These are phyloP conservation scores for Gliomastix tumulicola DNA, from an alignment of 2,329 filamentous ascomycete species.

Conservation along the genomic window DNA sequence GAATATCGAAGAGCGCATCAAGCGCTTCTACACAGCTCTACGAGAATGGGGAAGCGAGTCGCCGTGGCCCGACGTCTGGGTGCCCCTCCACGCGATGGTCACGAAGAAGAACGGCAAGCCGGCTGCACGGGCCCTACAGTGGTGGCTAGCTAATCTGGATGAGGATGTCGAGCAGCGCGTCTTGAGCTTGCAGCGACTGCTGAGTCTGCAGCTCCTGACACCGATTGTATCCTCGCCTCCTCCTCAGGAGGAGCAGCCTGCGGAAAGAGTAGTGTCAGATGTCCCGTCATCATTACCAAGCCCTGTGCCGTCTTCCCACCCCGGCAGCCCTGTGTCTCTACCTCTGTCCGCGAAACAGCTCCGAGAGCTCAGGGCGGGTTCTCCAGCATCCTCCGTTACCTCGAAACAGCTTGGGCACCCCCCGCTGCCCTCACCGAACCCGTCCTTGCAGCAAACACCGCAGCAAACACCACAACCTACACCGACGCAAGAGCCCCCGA, in stretches of 20 bases:
- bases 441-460: too few relatives aligned
- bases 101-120: slow-evolving; percentile 2
- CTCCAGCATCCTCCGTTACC: too few relatives aligned
- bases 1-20: slow-evolving; percentile 30
- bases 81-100: slow-evolving; percentile 35
- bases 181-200: slow-evolving; percentile 29
- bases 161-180: slow-evolving; percentile 35
- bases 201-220: slow-evolving; percentile 13
- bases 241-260: not conserved
- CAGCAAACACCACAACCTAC: too few relatives aligned
- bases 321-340: too few relatives aligned
- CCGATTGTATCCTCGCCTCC: not conserved
- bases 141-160: slow-evolving; percentile 47
- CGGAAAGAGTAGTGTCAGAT: too few relatives aligned
- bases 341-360: too few relatives aligned
- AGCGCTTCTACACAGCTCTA: slow-evolving; percentile 30
- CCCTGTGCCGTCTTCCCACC: too few relatives aligned
- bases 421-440: too few relatives aligned
- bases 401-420: too few relatives aligned
- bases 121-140: slow-evolving; percentile 25
- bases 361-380: too few relatives aligned
- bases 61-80: slow-evolving; percentile 37
- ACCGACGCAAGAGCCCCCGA: too few relatives aligned
- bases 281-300: too few relatives aligned
- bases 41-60: slow-evolving; percentile 21